phyloP scores from a whole-genome alignment of 805 yeast species.

The Monosporozyma solicola region DNA sequence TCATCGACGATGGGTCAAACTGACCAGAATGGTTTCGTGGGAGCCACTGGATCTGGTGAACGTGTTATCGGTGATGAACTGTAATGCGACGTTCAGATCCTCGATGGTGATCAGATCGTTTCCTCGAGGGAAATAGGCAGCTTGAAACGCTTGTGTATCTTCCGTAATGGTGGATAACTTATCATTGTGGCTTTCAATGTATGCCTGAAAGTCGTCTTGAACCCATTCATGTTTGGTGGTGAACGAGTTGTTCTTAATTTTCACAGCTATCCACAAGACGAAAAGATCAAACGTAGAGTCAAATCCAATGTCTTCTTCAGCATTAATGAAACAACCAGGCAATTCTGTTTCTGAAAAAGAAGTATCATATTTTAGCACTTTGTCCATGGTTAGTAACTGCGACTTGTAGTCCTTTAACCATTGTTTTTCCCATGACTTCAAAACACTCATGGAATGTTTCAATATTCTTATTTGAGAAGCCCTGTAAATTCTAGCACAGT shows the following conservation, averaged over 20 bases:
- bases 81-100: constrained; percentile 9
- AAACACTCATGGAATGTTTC: constrained; percentile 34
- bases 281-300: constrained; percentile 40
- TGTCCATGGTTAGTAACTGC: constrained; percentile 41
- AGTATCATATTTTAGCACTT: constrained; percentile 43
- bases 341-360: constrained; percentile 40
- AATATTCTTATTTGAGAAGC: constrained; percentile 41
- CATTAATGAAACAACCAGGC: constrained; percentile 38
- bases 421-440: constrained; percentile 44
- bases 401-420: constrained; percentile 36
- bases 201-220: constrained; percentile 4
- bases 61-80: constrained; percentile 12
- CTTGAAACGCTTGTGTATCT: constrained; percentile 8
- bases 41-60: constrained; percentile 18
- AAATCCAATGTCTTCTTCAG: constrained; percentile 35
- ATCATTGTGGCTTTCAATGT: neutral
- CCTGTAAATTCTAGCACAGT: constrained; percentile 36
- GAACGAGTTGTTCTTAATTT: constrained; percentile 9
- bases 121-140: constrained; percentile 5
- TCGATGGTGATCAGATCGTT: constrained; percentile 3
- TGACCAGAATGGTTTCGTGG: constrained; percentile 19
- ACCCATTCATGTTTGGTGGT: constrained; percentile 16
- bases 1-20: neutral
- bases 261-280: constrained; percentile 29
- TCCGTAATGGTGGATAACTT: neutral